Percentiles rank a stretch among this genome's conserved stretches.
Evolutionary conservation across 169 alveolate genomes (phyloP).

Genomic region (Eimeria acervulina): DNA sequence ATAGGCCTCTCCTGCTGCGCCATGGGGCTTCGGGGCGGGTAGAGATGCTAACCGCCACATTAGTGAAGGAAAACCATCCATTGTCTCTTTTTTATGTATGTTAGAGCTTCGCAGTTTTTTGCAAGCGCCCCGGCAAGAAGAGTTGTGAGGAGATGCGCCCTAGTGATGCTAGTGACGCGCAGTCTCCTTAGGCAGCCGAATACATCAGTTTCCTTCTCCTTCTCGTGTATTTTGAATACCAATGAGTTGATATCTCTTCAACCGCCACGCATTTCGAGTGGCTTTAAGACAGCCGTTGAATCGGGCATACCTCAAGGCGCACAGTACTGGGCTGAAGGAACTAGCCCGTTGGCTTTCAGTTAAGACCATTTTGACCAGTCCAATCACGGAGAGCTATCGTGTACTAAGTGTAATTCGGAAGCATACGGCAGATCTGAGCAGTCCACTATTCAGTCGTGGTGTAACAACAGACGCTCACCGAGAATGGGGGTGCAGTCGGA

Average conservation of each 20-base stretch:
- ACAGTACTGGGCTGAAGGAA: not conserved
- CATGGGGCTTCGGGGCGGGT: constrained; percentile 53
- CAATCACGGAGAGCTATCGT: not conserved
- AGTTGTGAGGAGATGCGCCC: constrained; percentile 31
- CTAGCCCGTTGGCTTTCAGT: not conserved
- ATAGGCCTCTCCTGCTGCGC: not conserved
- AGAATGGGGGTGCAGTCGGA: constrained; percentile 27
- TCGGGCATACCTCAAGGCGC: not conserved
- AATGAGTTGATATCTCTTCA: not conserved
- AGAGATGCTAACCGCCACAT: not conserved
- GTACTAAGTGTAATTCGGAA: not conserved
- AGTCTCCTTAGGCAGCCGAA: not conserved
- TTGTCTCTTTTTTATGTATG: not conserved
- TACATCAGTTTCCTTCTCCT: not conserved
- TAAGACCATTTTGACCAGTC: not conserved
- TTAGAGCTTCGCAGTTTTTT: not conserved
- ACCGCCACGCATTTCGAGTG: not conserved
- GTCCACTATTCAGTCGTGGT: not conserved
- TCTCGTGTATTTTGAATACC: not conserved
- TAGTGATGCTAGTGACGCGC: constrained; percentile 31
- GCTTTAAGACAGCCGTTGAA: not conserved
- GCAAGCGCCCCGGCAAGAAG: not conserved
- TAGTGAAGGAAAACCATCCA: not conserved
- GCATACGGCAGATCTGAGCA: not conserved
- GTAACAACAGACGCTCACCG: not conserved